phyloP scores from a whole-genome alignment of 1,284 basidiomycete genomes.

The Puccinia horiana region DNA sequence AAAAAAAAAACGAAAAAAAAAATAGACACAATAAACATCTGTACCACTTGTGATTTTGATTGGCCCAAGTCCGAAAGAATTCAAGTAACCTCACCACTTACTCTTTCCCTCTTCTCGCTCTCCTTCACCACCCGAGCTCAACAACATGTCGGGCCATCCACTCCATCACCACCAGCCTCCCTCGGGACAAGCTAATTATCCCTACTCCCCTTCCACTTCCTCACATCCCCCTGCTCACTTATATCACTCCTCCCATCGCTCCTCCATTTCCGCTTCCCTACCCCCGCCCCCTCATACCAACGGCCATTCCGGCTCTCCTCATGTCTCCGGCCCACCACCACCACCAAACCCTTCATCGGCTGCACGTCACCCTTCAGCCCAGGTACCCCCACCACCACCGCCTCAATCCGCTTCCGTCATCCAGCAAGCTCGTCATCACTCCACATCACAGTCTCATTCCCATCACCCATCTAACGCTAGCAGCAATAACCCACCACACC shows the following conservation, averaged over 20 bases:
- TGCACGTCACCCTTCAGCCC: neutral
- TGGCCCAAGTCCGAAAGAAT: neutral
- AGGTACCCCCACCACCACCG: neutral
- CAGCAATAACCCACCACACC: neutral
- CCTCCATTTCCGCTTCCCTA: constrained; percentile 8
- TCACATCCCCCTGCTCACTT: neutral
- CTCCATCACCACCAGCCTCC: neutral
- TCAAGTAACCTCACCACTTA: neutral
- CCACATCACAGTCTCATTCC: constrained; percentile 1
- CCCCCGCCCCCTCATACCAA: constrained; percentile 21
- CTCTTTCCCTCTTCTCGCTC: neutral
- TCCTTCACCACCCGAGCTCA: neutral
- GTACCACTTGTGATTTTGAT: neutral
- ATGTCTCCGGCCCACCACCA: constrained; percentile 3
- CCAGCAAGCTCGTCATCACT: constrained; percentile 25
- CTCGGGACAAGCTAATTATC: neutral
- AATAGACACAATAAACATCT: neutral
- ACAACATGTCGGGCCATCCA: constrained; percentile 30
- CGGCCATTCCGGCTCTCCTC: constrained; percentile 11
- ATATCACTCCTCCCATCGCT: constrained; percentile 15
- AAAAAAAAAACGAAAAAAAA: neutral
- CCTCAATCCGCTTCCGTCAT: neutral
- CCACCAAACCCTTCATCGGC: neutral
- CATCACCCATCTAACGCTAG: constrained; percentile 36
- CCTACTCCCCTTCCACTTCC: neutral